These are phyloP conservation scores for Pyrenochaeta sp. DNA, from an alignment of 2,329 filamentous ascomycete species.

Conservation along the genomic window DNA sequence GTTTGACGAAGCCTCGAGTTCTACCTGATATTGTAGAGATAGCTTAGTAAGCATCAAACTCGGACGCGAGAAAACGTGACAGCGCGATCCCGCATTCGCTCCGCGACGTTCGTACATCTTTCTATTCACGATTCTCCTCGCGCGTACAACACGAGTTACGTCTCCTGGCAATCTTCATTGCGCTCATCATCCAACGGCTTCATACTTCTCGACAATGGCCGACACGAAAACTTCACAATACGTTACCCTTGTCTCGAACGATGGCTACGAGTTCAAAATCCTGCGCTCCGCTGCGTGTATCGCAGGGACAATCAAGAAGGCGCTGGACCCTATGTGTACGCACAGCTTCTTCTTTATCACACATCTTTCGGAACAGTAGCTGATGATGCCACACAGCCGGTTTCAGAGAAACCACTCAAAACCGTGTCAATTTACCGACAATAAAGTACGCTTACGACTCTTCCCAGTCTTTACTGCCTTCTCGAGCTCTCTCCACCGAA, in stretches of 20 bases:
- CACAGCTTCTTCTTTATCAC: slow-evolving; percentile 2
- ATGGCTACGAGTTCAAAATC: slow-evolving; percentile 80
- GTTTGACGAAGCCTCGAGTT: background rate
- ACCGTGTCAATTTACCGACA: slow-evolving; percentile 73
- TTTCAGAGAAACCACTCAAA: slow-evolving; percentile 71
- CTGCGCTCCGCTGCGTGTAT: slow-evolving; percentile 74
- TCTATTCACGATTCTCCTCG: background rate
- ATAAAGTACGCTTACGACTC: slow-evolving; percentile 69
- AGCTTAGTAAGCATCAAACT: background rate
- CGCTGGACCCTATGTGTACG: slow-evolving; percentile 75
- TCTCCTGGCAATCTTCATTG: background rate
- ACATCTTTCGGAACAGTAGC: background rate
- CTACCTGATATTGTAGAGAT: background rate
- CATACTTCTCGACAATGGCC: slow-evolving; percentile 25
- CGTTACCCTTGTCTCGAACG: slow-evolving; percentile 77
- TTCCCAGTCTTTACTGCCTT: background rate
- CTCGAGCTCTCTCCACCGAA: background rate
- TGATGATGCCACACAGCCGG: slow-evolving; percentile 56
- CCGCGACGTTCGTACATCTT: slow-evolving; percentile 8
- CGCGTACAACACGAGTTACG: background rate
- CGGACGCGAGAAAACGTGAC: slow-evolving; percentile 38
- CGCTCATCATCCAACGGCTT: background rate
- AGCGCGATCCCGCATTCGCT: slow-evolving; percentile 25
- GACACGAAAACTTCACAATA: slow-evolving; percentile 65
- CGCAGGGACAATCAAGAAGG: slow-evolving; percentile 76